Conservation (phyloP, 2,329 filamentous ascomycete species). For the Pyrenophora tritici-repentis region DNA sequence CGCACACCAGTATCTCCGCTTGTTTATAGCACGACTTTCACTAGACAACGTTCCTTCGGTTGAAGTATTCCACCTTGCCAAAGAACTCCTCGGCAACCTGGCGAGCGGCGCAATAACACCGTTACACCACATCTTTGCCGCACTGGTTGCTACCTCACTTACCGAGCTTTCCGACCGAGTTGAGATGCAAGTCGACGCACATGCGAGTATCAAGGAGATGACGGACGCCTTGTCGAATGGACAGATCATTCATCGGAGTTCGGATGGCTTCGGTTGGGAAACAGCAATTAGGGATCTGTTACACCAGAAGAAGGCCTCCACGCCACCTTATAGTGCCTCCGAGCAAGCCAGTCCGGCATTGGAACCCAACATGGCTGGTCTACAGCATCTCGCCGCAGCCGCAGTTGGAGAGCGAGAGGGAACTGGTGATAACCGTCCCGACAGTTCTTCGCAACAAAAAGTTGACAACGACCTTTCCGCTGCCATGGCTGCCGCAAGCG, state of each 20-base stretch:
- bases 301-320: conserved; percentile 35
- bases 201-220: conserved; percentile 46
- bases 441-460: conserved; percentile 21
- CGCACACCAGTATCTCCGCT: conserved; percentile 44
- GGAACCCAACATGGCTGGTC: conserved; percentile 46
- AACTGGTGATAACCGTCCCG: conserved; percentile 13
- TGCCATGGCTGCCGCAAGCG: conserved; percentile 45
- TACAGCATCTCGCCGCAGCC: conserved; percentile 47
- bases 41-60: conserved; percentile 26
- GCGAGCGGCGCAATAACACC: conserved; percentile 36
- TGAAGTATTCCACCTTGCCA: conserved; percentile 35
- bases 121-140: conserved; percentile 44
- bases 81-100: conserved; percentile 38
- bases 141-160: conserved; percentile 42
- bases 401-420: conserved; percentile 46
- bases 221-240: conserved; percentile 39
- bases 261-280: conserved; percentile 44
- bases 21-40: conserved; percentile 40
- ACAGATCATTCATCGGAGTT: conserved; percentile 37
- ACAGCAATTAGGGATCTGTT: conserved; percentile 39
- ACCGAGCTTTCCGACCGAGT: conserved; percentile 42
- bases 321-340: conserved; percentile 21
- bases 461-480: conserved; percentile 44
- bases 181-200: conserved; percentile 44
- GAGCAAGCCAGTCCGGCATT: conserved; percentile 34